phyloP scores from a whole-genome alignment of 805 yeast species.

The Brettanomyces anomalus region DNA sequence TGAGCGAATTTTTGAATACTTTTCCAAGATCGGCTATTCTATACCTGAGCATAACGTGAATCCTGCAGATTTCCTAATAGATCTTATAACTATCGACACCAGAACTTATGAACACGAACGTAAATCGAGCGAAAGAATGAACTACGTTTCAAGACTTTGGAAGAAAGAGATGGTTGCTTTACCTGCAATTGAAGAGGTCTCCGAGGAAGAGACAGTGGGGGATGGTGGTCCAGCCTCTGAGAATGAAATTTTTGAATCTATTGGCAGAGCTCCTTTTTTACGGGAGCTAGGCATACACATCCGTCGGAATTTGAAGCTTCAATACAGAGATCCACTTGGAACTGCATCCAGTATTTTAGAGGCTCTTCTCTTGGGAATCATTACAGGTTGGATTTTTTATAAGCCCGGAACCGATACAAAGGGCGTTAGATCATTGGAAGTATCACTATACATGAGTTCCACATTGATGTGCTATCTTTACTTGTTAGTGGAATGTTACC shows the following conservation, averaged over 20 bases:
- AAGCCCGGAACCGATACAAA: slow-evolving; percentile 49
- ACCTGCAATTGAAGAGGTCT: not conserved
- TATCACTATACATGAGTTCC: slow-evolving; percentile 42
- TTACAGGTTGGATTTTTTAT: slow-evolving; percentile 73
- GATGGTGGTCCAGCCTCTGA: not conserved
- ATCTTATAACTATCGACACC: slow-evolving; percentile 47
- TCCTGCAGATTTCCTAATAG: slow-evolving; percentile 56
- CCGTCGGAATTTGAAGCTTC: slow-evolving; percentile 36
- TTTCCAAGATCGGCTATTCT: slow-evolving; percentile 33
- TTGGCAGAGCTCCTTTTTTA: slow-evolving; percentile 30
- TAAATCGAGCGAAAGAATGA: slow-evolving; percentile 27
- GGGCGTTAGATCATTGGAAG: slow-evolving; percentile 55
- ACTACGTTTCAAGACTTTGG: slow-evolving; percentile 31
- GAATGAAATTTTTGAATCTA: slow-evolving; percentile 14
- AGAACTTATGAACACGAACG: slow-evolving; percentile 29
- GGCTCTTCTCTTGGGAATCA: slow-evolving; percentile 41
- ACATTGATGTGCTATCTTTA: slow-evolving; percentile 50
- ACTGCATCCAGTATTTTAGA: slow-evolving; percentile 33
- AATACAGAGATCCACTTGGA: slow-evolving; percentile 44
- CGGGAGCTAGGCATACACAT: slow-evolving; percentile 37
- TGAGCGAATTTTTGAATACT: slow-evolving; percentile 36
- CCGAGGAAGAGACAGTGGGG: not conserved
- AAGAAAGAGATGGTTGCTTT: slow-evolving; percentile 13
- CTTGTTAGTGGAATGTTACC: slow-evolving; percentile 47
- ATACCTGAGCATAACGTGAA: slow-evolving; percentile 38